Conservation (phyloP, 495 filamentous ascomycete genomes). For the Penicillium cosmopolitanum region DNA sequence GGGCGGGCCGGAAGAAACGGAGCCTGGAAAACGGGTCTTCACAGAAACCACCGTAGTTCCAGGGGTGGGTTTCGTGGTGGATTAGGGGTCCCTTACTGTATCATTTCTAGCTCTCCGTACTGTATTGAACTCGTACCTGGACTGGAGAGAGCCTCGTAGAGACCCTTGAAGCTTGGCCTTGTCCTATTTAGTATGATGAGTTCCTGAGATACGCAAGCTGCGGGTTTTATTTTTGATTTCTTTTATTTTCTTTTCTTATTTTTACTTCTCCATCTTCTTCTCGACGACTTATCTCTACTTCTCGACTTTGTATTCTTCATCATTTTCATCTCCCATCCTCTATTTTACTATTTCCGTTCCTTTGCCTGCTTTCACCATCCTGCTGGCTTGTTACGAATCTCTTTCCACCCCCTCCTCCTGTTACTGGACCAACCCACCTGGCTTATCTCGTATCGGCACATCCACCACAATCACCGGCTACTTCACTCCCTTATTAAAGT, state of each 20-base stretch:
- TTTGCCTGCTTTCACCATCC: constrained; percentile 8
- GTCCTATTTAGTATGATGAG: constrained; percentile 28
- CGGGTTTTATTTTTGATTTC: constrained; percentile 1
- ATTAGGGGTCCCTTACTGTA: constrained; percentile 19
- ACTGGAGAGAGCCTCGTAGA: constrained; percentile 24
- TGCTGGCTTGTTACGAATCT: constrained; percentile 12
- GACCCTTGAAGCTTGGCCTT: constrained; percentile 39
- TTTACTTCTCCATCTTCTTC: constrained; percentile 15
- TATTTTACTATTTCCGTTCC: not conserved
- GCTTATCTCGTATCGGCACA: constrained; percentile 14
- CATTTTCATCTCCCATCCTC: constrained; percentile 7
- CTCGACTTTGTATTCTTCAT: constrained; percentile 9
- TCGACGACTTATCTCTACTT: constrained; percentile 8
- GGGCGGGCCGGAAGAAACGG: constrained; percentile 33
- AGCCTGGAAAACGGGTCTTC: constrained; percentile 34
- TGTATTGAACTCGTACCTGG: constrained; percentile 7
- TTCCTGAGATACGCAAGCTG: constrained; percentile 19
- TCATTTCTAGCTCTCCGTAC: constrained; percentile 11
- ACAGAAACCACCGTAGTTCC: constrained; percentile 27
- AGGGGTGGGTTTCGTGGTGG: constrained; percentile 27
- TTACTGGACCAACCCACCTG: constrained; percentile 5
- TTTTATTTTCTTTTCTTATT: constrained; percentile 13
- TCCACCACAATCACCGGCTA: constrained; percentile 5
- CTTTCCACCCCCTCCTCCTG: constrained; percentile 4
- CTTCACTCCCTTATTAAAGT: no score